Evolutionary conservation across 2,329 filamentous ascomycete genomes (phyloP), one percentile per base, ranked within the genome.

Genomic region (Ophiocordyceps sinensis): DNA sequence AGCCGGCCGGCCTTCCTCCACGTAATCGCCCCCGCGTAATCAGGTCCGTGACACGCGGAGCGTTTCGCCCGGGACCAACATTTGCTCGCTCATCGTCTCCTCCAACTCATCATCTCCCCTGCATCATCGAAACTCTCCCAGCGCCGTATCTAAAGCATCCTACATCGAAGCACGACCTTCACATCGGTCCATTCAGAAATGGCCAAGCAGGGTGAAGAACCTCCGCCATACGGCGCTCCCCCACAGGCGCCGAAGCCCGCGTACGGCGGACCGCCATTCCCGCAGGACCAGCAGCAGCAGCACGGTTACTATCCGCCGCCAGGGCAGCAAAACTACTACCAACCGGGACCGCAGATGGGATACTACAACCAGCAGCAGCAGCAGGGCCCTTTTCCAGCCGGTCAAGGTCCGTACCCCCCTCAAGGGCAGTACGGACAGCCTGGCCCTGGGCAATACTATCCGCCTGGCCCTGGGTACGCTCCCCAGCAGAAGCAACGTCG

Each of bases 161-260:
- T 3, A 15, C 32, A 15, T 6, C 32, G 32, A 35, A 17, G 5
- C 32, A 35, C 32, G 32, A 32, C 30, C 30, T 7, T 15, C 5
- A 4, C 5, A 6, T 32, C 12, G 12, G 4, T 11, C 30, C 34
- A 17, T 23, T 8, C 10, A 47, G 48, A 28, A 31, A 71, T 70
- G 66, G 59, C 65, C 41, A 53, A 59, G 49, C 70, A 73, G 53
- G 51, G 60, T 56, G 66, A 71, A 41, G 58, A 66, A 29, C 71
- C 71, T 41, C 70, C 70, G 23, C 64, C 68, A 36, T 72, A 73
- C 55, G 58, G 57, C 45, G 56, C 53, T 40, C 53, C 55, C 21
- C 58, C 59, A 30, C 53, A 59, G 43, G 50, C 57, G 37, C 59
- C 68, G 29, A 65, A 67, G 47, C 58, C 62, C 13, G 59, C 68